These are phyloP conservation scores for Anacardium occidentale DNA, from an alignment of 345 rosid species.

Conservation along the genomic window DNA sequence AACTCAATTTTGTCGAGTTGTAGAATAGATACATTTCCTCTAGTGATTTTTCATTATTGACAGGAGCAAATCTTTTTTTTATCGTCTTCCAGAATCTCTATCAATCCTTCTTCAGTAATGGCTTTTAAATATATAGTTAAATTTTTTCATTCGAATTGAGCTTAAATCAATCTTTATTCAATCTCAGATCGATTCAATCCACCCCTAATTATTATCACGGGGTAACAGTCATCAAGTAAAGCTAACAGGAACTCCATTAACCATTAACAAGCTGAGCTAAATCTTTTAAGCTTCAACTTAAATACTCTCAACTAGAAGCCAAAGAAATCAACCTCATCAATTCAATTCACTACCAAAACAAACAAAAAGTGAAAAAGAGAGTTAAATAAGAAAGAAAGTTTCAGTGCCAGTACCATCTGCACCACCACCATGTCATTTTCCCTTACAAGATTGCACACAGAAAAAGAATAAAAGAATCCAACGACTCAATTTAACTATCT, in stretches of 20 bases:
- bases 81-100: too few relatives aligned
- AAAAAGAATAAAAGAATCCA: constrained; percentile 8
- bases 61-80: too few relatives aligned
- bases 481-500: neutral
- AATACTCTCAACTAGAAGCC: neutral
- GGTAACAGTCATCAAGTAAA: neutral
- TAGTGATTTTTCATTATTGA: too few relatives aligned
- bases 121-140: too few relatives aligned
- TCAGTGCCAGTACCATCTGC: neutral
- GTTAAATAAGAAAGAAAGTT: neutral
- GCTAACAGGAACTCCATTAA: constrained; percentile 6
- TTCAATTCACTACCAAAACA: neutral
- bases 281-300: neutral
- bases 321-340: neutral
- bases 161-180: too few relatives aligned
- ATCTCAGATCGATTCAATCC: too few relatives aligned
- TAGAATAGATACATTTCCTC: too few relatives aligned
- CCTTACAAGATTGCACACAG: neutral
- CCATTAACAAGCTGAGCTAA: neutral
- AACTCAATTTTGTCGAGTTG: too few relatives aligned
- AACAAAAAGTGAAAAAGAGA: constrained; percentile 1
- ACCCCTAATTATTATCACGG: too few relatives aligned
- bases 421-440: constrained; percentile 1
- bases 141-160: too few relatives aligned
- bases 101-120: too few relatives aligned